Evolutionary conservation across 2,329 filamentous ascomycete genomes (phyloP).

Genomic region (Penicillium sp.): DNA sequence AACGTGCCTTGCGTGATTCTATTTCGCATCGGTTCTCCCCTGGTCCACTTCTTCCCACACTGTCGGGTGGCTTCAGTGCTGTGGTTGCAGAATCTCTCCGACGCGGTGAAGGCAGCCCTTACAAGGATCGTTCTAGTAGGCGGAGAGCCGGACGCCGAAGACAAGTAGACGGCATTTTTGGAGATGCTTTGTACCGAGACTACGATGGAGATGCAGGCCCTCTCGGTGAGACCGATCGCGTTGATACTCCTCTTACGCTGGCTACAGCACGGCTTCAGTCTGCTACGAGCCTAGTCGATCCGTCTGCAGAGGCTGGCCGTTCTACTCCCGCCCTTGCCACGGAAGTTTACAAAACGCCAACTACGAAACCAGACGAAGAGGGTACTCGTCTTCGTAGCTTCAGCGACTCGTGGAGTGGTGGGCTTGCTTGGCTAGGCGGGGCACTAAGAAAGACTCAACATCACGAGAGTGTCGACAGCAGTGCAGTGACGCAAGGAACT

Average conservation of each 20-base stretch:
- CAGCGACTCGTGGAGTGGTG: conserved; percentile 39
- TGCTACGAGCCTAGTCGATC: conserved; percentile 21
- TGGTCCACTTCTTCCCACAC: conserved; percentile 59
- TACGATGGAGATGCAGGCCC: conserved; percentile 19
- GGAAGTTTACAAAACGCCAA: conserved; percentile 7
- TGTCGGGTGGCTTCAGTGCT: conserved; percentile 61
- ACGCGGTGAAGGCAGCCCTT: conserved; percentile 52
- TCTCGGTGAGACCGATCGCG: conserved; percentile 17
- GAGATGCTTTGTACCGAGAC: conserved; percentile 19
- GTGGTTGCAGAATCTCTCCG: conserved; percentile 66
- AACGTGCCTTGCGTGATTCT: conserved; percentile 45
- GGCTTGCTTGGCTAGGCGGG: conserved; percentile 38
- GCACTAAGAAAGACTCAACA: conserved; percentile 25
- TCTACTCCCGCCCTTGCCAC: conserved; percentile 25
- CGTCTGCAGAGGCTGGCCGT: conserved; percentile 20
- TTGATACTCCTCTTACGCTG: conserved; percentile 19
- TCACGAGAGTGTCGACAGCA: conserved; percentile 6
- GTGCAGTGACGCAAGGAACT: conserved; percentile 11
- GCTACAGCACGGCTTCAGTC: conserved; percentile 30
- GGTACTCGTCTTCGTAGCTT: conserved; percentile 34
- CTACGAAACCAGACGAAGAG: conserved; percentile 17
- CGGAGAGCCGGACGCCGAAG: conserved; percentile 30
- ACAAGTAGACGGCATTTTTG: conserved; percentile 27
- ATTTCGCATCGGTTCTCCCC: conserved; percentile 56
- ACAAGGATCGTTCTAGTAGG: conserved; percentile 29